Base-by-base conservation (phyloP, 1,139 yeast genomes). In the Geotrichum bryndzae region DNA sequence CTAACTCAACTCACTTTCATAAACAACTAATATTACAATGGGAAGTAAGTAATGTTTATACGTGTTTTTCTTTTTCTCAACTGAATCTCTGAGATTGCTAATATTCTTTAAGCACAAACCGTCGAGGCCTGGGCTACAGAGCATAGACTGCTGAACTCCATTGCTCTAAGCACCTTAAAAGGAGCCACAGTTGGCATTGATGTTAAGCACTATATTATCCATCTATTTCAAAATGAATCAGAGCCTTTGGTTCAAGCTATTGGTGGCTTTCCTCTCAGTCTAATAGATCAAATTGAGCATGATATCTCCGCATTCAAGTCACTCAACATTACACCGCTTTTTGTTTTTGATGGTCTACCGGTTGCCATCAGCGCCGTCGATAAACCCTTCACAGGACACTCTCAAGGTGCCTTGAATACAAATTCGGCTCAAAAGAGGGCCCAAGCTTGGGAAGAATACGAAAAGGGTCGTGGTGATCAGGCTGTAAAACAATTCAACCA, bases 171-270 rank as follows among this genome's bases (percentile, higher is more conserved):
- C 51, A 77, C 84, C 10, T 78, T 91, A 66, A 83, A 80, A 65
- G 85, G 86, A 69, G 82, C 92, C 52, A 83, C 87, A 18, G 76
- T 91, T 59, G 97, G 97, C 60, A 88, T 91, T 57, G 97, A 91
- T 72, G 95, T 87, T 25, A 89, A 86, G 67, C 91, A 90, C 71
- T 63, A 63, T 31, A 56, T 63, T 29, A 54, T 50, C 15, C 46
- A 56, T 10, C 25, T 60, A 13, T 90, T 90, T 69, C 76, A 88
- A 56, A 78, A 87, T 50, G 76, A 90, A 63, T 79, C 88, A 56
- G 96, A 90, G 68, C 88, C 88, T 60, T 82, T 83, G 66, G 76
- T 86, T 58, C 88, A 87, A 58, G 96, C 96, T 4, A 82, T 88
- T 66, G 96, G 96, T 8, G 96, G 96, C 0, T 82, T 87, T 61